Base-by-base conservation (phyloP, 2,329 filamentous ascomycete species). In the Diaporthe destruens region DNA sequence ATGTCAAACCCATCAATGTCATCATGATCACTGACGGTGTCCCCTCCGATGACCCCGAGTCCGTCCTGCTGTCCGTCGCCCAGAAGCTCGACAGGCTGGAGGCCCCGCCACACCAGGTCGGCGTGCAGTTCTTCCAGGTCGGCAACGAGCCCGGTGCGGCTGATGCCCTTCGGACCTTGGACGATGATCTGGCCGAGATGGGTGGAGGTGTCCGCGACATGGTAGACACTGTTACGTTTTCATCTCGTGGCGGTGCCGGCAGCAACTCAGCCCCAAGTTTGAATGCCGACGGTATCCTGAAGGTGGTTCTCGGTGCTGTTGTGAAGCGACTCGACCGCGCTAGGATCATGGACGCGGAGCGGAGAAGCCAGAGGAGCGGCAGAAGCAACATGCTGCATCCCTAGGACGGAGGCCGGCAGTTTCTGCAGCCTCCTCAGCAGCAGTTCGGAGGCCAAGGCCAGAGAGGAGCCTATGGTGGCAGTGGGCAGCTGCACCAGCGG, bases 71-170 rank as follows among this genome's bases (percentile, higher is more conserved):
- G 53, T 81, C 83, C 4, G 86, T 89, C 0, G 96, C 95, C 0
- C 87, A 87, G 80, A 91, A 89, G 78, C 88, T 98, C 42, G 92
- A 96, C 78, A 82, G 82, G 67, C 80, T 93, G 9, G 87, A 91
- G 11, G 94, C 94, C 0, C 90, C 92, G 5, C 87, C 91, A 0
- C 93, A 93, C 86, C 96, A 98, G 84, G 86, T 98, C 11, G 96
- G 96, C 44, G 90, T 98, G 71, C 96, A 98, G 81, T 98, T 98
- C 85, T 97, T 98, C 85, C 96, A 98, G 82, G 93, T 98, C 56
- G 96, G 96, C 71, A 87, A 89, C 65, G 94, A 97, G 76, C 79
- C 83, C 0, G 84, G 82, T 0, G 96, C 95, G 0, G 85, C 87
- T 1, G 82, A 86, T 76, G 90, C 92, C 71, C 85, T 98, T 51